phyloP scores from a whole-genome alignment of 371 early-diverging fungal genomes.

The Funneliformis caledonium region DNA sequence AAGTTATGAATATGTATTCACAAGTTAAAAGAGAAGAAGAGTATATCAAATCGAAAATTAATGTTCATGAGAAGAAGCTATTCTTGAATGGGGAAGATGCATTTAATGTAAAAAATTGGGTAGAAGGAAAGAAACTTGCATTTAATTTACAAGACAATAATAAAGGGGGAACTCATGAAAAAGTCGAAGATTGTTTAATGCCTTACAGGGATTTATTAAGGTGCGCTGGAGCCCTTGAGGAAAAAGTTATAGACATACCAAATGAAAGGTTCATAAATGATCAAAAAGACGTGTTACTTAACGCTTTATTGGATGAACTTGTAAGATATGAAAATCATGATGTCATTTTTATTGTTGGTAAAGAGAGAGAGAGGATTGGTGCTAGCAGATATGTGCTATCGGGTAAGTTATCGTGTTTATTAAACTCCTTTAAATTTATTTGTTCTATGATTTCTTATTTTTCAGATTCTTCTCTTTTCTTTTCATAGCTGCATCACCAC shows the following conservation, averaged over 20 bases:
- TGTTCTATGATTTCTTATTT: background rate
- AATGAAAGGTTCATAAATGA: background rate
- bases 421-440: background rate
- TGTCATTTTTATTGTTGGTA: background rate
- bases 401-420: background rate
- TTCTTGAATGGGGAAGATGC: conserved; percentile 23
- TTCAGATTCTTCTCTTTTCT: background rate
- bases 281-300: background rate
- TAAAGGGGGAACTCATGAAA: background rate
- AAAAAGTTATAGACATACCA: background rate
- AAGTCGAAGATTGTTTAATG: background rate
- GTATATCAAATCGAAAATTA: background rate
- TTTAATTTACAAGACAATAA: background rate
- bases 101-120: conserved; percentile 3
- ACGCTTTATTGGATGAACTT: background rate
- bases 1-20: background rate
- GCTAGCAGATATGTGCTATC: conserved; percentile 25
- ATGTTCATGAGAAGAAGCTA: background rate
- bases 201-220: conserved; percentile 11
- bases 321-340: background rate
- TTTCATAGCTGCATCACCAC: background rate
- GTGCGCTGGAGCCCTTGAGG: background rate
- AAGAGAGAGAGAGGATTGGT: background rate
- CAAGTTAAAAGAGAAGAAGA: background rate
- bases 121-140: background rate